A percentile compares a stretch with the other conserved stretches of the same genome.
These are phyloP conservation scores for Trichoderma endophyticum DNA, from an alignment of 2,329 filamentous ascomycete species.

Conservation along the genomic window DNA sequence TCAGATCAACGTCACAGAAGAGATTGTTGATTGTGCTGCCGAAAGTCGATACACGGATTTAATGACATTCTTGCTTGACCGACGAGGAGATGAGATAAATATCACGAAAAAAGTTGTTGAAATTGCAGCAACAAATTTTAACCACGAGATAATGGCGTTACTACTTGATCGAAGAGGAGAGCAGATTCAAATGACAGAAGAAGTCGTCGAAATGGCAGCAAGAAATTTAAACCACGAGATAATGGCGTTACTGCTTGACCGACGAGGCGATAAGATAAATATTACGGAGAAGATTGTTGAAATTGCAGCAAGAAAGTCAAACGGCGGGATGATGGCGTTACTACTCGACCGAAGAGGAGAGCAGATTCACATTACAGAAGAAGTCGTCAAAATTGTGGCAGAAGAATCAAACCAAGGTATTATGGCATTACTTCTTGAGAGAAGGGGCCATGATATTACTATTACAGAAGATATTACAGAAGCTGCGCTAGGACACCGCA, in stretches of 20 bases:
- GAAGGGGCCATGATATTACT: neutral
- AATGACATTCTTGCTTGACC: neutral
- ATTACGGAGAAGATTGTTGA: too few species aligned
- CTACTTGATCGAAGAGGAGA: neutral
- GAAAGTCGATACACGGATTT: neutral
- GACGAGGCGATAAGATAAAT: neutral
- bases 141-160: neutral
- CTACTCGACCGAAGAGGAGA: neutral
- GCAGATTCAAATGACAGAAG: too few species aligned
- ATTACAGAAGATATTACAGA: neutral
- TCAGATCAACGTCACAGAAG: neutral
- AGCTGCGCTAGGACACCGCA: too few species aligned
- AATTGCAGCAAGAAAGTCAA: too few species aligned
- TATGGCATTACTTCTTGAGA: neutral
- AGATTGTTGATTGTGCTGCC: neutral
- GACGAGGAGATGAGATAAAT: too few species aligned
- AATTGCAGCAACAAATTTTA: neutral
- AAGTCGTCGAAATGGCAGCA: too few species aligned
- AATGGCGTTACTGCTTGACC: neutral
- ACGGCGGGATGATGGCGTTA: too few species aligned
- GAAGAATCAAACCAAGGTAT: fast-evolving
- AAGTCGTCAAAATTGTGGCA: neutral
- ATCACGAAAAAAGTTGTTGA: neutral
- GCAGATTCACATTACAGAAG: neutral
- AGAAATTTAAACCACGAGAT: neutral